A percentile compares a stretch with the other conserved stretches of the same genome.
These are phyloP conservation scores for Tolypocladium tropicale DNA, from an alignment of 2,329 filamentous ascomycete species.

Conservation along the genomic window DNA sequence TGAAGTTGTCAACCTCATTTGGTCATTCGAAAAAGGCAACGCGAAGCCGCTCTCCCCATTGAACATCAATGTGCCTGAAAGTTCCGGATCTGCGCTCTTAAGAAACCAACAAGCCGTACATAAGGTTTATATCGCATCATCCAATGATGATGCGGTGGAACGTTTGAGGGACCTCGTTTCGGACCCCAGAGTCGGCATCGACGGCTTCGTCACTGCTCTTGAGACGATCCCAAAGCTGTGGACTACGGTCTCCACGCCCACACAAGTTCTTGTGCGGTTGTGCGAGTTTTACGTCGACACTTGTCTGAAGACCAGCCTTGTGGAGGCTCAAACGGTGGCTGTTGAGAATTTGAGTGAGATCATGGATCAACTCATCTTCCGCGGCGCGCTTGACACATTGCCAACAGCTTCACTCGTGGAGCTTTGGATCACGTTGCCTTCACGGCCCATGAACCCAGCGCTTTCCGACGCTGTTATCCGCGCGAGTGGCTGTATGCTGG, in stretches of 20 bases:
- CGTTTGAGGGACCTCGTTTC: constrained; percentile 17
- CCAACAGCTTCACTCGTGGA: constrained; percentile 21
- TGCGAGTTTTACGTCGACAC: constrained; percentile 32
- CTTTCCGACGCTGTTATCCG: constrained; percentile 40
- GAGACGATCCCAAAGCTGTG: constrained; percentile 19
- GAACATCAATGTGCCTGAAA: constrained; percentile 7
- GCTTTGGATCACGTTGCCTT: constrained; percentile 30
- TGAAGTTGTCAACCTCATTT: constrained; percentile 33
- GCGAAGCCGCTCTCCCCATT: constrained; percentile 10
- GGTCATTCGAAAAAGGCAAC: constrained; percentile 16
- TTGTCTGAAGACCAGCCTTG: constrained; percentile 24
- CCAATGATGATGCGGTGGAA: constrained; percentile 10
- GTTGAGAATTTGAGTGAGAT: constrained; percentile 35
- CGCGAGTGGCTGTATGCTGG: constrained; percentile 34
- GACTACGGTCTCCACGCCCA: constrained; percentile 14
- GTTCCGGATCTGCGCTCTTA: constrained; percentile 25
- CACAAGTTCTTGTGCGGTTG: constrained; percentile 20
- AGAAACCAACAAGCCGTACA: constrained; percentile 26
- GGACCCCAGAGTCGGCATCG: constrained; percentile 16
- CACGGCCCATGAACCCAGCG: constrained; percentile 32
- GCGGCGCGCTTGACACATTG: constrained; percentile 15
- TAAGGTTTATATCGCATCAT: constrained; percentile 22
- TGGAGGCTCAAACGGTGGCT: constrained; percentile 36
- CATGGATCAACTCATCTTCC: constrained; percentile 29
- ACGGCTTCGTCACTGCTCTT: constrained; percentile 26